These are phyloP conservation scores for Trichosporon faecale DNA, from an alignment of 1,284 basidiomycete species.

Conservation along the genomic window DNA sequence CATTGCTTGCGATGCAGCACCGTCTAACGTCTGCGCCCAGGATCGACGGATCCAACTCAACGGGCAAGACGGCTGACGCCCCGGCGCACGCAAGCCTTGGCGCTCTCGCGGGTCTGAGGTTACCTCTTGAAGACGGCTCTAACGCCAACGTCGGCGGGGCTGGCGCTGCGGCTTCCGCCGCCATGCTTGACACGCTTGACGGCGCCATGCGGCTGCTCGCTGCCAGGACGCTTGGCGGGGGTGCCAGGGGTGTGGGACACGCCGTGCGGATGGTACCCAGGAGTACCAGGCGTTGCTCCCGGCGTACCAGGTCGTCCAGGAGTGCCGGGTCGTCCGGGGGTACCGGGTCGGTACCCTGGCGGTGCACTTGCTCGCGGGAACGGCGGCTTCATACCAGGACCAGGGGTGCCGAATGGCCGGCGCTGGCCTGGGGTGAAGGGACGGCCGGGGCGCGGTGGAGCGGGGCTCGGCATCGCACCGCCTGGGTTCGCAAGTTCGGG, in stretches of 20 bases:
- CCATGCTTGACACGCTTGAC: slow-evolving; percentile 20
- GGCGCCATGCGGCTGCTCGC: not conserved
- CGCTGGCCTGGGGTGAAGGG: slow-evolving; percentile 12
- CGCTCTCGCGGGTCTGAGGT: not conserved
- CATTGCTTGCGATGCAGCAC: not conserved
- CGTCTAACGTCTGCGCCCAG: not conserved
- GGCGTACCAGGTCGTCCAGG: not conserved
- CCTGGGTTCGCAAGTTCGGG: slow-evolving; percentile 17
- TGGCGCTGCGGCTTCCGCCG: slow-evolving; percentile 21
- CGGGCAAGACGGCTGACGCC: not conserved
- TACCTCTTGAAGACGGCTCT: slow-evolving; percentile 25
- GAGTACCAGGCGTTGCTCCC: not conserved
- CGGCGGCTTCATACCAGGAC: slow-evolving; percentile 12
- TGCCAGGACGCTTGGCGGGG: not conserved
- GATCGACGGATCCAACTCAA: not conserved
- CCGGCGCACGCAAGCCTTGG: not conserved
- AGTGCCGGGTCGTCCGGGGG: not conserved
- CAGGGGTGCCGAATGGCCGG: slow-evolving; percentile 6
- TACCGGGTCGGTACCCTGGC: slow-evolving; percentile 6
- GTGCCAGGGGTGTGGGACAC: slow-evolving; percentile 14
- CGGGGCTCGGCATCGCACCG: slow-evolving; percentile 9
- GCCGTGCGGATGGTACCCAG: not conserved
- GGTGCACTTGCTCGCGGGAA: slow-evolving; percentile 24
- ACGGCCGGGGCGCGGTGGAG: slow-evolving; percentile 9
- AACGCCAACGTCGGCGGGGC: slow-evolving; percentile 23